phyloP scores from a whole-genome alignment of 202 grass and related monocot species.

The Brachypodium distachyon region DNA sequence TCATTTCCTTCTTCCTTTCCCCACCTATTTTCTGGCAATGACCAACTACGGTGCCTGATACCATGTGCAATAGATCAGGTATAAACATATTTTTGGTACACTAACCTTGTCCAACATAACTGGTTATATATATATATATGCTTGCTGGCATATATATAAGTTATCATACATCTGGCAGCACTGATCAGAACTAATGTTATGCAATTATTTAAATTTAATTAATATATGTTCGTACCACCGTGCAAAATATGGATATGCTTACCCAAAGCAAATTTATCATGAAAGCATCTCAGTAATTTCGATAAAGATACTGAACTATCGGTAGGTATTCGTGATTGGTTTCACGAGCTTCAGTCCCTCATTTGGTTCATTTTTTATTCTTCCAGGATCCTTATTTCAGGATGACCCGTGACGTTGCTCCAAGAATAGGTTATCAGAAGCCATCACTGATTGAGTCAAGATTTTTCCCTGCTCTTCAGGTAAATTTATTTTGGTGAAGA shows the following conservation, averaged over 20 bases:
- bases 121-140: not conserved
- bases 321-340: not conserved
- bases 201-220: not conserved
- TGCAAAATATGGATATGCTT: not conserved
- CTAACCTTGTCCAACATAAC: not conserved
- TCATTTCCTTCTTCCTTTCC: conserved; percentile 97
- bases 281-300: not conserved
- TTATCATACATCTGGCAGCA: not conserved
- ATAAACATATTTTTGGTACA: conserved; percentile 3
- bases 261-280: not conserved
- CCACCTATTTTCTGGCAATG: conserved; percentile 63
- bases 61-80: conserved; percentile 99
- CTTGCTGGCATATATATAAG: not conserved
- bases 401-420: conserved; percentile 99
- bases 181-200: not conserved
- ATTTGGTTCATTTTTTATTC: not conserved
- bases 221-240: not conserved
- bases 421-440: conserved; percentile 93
- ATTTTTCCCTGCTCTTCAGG: conserved; percentile 99
- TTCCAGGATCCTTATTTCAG: conserved; percentile 95
- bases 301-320: not conserved
- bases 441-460: conserved; percentile 85
- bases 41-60: conserved; percentile 80
- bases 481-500: conserved; percentile 10
- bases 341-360: not conserved